A percentile compares a stretch with the other conserved stretches of the same genome.
These are phyloP conservation scores for Ormosia emarginata DNA, from an alignment of 306 rosid species.

Conservation along the genomic window DNA sequence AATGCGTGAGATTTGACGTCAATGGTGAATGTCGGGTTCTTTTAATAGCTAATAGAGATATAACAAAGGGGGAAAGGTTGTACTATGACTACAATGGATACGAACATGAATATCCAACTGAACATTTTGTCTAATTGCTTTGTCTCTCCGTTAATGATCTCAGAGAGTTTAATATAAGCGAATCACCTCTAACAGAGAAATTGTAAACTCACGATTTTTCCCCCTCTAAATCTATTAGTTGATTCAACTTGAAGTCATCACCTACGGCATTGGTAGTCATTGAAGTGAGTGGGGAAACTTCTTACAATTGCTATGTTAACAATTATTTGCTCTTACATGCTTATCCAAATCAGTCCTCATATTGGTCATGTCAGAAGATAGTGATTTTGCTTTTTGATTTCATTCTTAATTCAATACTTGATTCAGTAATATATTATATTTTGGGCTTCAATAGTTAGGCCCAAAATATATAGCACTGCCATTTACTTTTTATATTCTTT, in stretches of 20 bases:
- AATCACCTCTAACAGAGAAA: background rate
- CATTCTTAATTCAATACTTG: background rate
- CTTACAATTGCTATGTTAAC: background rate
- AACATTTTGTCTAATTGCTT: slow-evolving; percentile 59
- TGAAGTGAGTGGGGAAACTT: background rate
- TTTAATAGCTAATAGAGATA: slow-evolving; percentile 80
- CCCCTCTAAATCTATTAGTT: background rate
- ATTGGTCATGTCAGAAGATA: background rate
- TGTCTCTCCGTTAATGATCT: background rate
- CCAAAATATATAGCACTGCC: background rate
- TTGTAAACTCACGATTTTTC: background rate
- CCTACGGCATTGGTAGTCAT: background rate
- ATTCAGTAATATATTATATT: background rate
- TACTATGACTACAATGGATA: slow-evolving; percentile 90
- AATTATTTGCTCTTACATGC: background rate
- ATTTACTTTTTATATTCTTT: background rate
- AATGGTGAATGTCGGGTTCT: slow-evolving; percentile 79
- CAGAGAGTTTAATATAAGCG: background rate
- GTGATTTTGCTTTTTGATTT: background rate
- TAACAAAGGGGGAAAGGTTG: slow-evolving; percentile 86
- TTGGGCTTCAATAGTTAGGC: background rate
- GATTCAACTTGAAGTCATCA: background rate
- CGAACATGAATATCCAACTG: slow-evolving; percentile 92
- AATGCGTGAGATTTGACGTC: slow-evolving; percentile 75
- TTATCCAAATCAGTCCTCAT: background rate